Base-by-base conservation (phyloP, 495 filamentous ascomycete species). In the Aspergillus haitiensis region DNA sequence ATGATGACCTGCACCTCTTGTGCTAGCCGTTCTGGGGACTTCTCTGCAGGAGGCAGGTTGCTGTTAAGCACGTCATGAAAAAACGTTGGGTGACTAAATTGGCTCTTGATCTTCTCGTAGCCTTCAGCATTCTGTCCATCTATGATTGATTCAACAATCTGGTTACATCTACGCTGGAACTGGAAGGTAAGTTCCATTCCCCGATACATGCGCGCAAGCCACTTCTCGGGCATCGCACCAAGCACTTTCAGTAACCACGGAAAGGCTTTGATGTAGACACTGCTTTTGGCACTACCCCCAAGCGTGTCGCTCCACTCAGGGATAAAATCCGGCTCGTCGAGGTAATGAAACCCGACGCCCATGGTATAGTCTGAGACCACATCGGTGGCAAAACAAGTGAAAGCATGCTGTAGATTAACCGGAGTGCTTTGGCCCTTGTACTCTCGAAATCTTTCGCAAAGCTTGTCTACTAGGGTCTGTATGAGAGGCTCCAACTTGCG, bases 1-100 rank as follows among this genome's bases (percentile, higher is more conserved):
- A 82, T 67, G 10, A 84, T 56, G 0, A 67, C 60, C 35, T 72
- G 66, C 4, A 75, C 78, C 60, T 84, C 81, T n/a, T 75, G 69
- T 6, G 64, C 61, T 13, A 83, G 63, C 3, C 79, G 66, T 12
- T 58, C 51, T 3, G 66, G 45, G 0, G 53, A 32, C 40, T 76
- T 70, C 53, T 79, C 75, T 15, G 67, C 56, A 1, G 58, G 40
- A 0, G 79, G 80, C n/a, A 82, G 62, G 16, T 73, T 63, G 55
- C 70, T 73, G 36, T 74, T 58, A 11, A 81, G 49, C 5, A 82
- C 50, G 12, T 72, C 72, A 46, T 75, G 70, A 56, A 82, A 81
- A 34, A 82, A 66, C 4, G 78, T 81, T 31, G 62, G 54, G 52
- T 69, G 42, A 52, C 46, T 55, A 39, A 62, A 54, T 65, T 63